Base-by-base conservation (phyloP, 2,329 filamentous ascomycete genomes). In the Acrocalymma vagum region DNA sequence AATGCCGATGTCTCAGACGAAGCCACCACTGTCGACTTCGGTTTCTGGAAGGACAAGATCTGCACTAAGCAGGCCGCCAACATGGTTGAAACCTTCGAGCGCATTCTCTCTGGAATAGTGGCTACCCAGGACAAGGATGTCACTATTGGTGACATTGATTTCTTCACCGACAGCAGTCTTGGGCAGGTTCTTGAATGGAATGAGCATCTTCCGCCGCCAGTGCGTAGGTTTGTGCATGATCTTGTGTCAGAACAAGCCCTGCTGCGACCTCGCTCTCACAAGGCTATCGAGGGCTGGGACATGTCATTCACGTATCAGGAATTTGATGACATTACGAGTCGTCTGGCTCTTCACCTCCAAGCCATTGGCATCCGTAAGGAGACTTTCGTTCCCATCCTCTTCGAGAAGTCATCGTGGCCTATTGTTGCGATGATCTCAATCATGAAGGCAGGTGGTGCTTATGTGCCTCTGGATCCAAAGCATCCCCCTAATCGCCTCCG, bases 401-500 rank as follows among this genome's bases (percentile, higher is more conserved):
- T 70, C 39, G 65, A 69, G 13, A 70, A 70, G 42, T 65, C 58
- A 2, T 51, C 53, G 3, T 63, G 55, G 52, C 57, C 60, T 11
- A 55, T 68, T 28, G 46, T 70, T 14, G 52, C 55, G 15, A 68
- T 68, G 55, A 62, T 69, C 18, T 62, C 63, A 2, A 62, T 69
- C 47, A 63, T 69, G 62, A 71, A 71, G 40, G 64, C 65, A 8
- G 65, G 67, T n/a, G 65, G 58, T 6, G 63, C 65, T 11, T 70
- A 67, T 28, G 60, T 69, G 4, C 65, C 69, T 0, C 44, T 75
- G 0, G 71, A 75, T 10, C 65, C 71, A 1, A 62, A 62, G 5
- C 57, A 73, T 13, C 65, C 65, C 2, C 51, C 57, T 9, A 60
- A 48, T 10, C 67, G 73, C 9, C 60, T 75, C 24, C 54, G 58